These are phyloP conservation scores for Hysterium pulicare DNA, from an alignment of 2,329 filamentous ascomycete genomes.

Conservation along the genomic window DNA sequence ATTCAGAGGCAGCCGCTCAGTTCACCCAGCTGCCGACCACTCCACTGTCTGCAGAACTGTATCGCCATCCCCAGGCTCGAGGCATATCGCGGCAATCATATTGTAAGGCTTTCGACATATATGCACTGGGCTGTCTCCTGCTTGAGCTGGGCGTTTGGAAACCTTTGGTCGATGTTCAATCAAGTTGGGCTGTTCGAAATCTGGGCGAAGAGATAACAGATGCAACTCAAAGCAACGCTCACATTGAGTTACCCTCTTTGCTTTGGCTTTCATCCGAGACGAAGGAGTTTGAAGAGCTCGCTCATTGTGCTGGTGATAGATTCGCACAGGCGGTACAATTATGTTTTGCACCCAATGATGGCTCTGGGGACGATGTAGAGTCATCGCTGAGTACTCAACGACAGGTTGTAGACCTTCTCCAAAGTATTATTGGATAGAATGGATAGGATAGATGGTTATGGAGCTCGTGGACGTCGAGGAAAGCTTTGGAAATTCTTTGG, in stretches of 20 bases:
- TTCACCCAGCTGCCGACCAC: constrained; percentile 4
- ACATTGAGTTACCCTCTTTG: neutral
- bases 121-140: constrained; percentile 6
- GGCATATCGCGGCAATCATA: constrained; percentile 1
- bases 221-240: neutral
- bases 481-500: too few relatives aligned
- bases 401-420: too few relatives aligned
- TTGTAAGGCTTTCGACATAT: constrained; percentile 5
- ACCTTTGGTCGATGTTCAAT: constrained; percentile 2
- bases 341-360: too few relatives aligned
- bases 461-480: too few relatives aligned
- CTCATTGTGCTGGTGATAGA: neutral
- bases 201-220: neutral
- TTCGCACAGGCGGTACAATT: neutral
- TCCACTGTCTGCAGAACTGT: neutral
- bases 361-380: too few relatives aligned
- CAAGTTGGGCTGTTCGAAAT: neutral
- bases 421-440: too few relatives aligned
- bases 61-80: constrained; percentile 4
- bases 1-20: constrained; percentile 1
- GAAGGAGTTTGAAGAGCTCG: neutral
- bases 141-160: constrained; percentile 4
- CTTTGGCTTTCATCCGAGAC: neutral
- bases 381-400: too few relatives aligned
- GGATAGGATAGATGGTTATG: too few relatives aligned